Evolutionary conservation across 768 basidiomycete species (phyloP).

Genomic region (Rickenella mellea): DNA sequence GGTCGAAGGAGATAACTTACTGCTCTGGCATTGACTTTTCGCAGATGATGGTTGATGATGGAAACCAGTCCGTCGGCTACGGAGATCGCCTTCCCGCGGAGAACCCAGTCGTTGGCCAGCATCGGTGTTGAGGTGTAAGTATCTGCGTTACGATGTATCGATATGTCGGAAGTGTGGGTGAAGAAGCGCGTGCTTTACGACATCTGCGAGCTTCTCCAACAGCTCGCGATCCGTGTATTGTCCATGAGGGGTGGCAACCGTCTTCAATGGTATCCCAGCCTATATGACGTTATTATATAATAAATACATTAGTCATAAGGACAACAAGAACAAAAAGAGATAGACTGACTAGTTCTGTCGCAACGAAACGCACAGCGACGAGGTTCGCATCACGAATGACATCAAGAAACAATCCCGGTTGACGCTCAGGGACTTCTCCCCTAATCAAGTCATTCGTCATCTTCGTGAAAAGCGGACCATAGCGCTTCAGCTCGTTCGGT

Average conservation of each 20-base stretch:
- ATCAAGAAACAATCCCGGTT: constrained; percentile 33
- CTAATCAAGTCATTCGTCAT: not conserved
- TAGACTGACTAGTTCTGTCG: constrained; percentile 42
- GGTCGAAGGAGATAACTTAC: constrained; percentile 12
- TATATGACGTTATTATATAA: constrained; percentile 16
- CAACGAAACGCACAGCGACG: constrained; percentile 53
- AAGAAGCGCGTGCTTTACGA: constrained; percentile 24
- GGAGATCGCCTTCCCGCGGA: constrained; percentile 17
- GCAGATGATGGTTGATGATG: constrained; percentile 17
- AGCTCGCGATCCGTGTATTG: constrained; percentile 31
- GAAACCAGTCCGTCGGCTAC: constrained; percentile 17
- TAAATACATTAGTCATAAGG: not conserved
- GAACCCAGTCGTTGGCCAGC: constrained; percentile 22
- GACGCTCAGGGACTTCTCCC: constrained; percentile 23
- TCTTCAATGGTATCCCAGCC: constrained; percentile 40
- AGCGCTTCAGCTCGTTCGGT: constrained; percentile 5
- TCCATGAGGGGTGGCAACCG: constrained; percentile 27
- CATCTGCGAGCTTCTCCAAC: constrained; percentile 39
- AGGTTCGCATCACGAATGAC: constrained; percentile 59
- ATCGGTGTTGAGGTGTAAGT: constrained; percentile 25
- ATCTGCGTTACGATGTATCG: constrained; percentile 16
- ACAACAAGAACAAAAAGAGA: constrained; percentile 3
- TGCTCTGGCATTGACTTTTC: constrained; percentile 10
- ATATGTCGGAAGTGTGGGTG: not conserved
- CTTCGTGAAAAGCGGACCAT: constrained; percentile 1